Evolutionary conservation across 106 monocot genomes (phyloP), one percentile per base, ranked within the genome.

Genomic region (Posidonia australis): DNA sequence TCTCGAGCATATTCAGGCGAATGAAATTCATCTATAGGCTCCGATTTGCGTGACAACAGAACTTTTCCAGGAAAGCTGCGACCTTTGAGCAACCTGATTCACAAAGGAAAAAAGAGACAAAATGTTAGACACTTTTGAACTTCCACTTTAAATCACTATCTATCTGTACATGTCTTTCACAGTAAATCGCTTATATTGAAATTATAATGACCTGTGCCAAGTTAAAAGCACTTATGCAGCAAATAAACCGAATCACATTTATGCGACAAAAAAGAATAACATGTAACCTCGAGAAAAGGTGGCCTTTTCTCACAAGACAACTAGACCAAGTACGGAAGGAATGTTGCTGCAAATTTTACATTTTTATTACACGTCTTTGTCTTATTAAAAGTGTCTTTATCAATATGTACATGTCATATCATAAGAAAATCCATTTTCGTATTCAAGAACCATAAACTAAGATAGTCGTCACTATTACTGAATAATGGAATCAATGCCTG

Each of bases 51-150:
- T 55, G 75, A 83, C 51, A 93, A 47, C 78, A 93, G 62, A 83
- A 89, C 77, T 75, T 89, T 93, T 23, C 93, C 93, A 77, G 93
- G 93, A 71, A 93, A 89, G 62, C 83, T 93, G 28, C 93, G 93
- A 48, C 93, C 86, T 78, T 80, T 89, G 46, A 93, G 79, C 53
- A 89, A 76, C 72, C 93, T 93, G 71, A 29, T 72, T 16, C 51
- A 51, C 45, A 46, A 12, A 20, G 14, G 32, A 21, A 31, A 16
- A 27, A 10, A 27, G 12, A 26, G 21, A 25, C 22, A 56, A 26
- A 56, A 11, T 10, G 9, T 26, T 25, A 14, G 12, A 49, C 49
- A 49, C 13, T 10, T 49, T 19, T 23, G 29, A 59, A 59, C 12
- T 10, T 23, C 5, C 21, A 55, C 23, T 9, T 54, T 24, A 54